Conservation (phyloP, 1,139 yeast genomes). For the Scheffersomyces stambukii region DNA sequence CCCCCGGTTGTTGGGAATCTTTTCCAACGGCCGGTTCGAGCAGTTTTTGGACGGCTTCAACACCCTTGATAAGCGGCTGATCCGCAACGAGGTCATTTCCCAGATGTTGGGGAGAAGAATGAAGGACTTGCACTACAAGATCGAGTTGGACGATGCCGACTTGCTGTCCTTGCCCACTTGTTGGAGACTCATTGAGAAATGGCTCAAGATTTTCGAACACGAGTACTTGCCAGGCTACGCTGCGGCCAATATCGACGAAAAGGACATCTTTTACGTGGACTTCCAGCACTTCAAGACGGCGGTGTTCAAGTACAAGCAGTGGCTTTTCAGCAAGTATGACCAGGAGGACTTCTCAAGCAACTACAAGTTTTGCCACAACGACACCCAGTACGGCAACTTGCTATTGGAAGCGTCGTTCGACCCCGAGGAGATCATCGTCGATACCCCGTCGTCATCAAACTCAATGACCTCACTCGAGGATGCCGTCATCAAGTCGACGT, state of each 20-base stretch:
- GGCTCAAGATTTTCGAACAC: slow-evolving; percentile 59
- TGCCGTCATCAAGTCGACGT: slow-evolving; percentile 25
- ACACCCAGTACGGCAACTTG: slow-evolving; percentile 93
- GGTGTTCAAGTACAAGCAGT: slow-evolving; percentile 50
- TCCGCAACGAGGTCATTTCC: slow-evolving; percentile 71
- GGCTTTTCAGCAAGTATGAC: slow-evolving; percentile 58
- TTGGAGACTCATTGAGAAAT: slow-evolving; percentile 69
- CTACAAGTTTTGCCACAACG: slow-evolving; percentile 86
- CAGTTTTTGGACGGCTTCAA: slow-evolving; percentile 80
- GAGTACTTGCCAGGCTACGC: slow-evolving; percentile 26
- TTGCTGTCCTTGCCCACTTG: slow-evolving; percentile 42
- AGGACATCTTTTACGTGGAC: slow-evolving; percentile 43
- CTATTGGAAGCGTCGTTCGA: slow-evolving; percentile 44
- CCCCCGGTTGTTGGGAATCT: slow-evolving; percentile 83
- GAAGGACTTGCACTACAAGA: slow-evolving; percentile 87
- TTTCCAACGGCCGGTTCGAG: slow-evolving; percentile 87
- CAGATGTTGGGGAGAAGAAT: slow-evolving; percentile 91
- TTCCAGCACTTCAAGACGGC: slow-evolving; percentile 47
- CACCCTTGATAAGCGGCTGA: slow-evolving; percentile 67
- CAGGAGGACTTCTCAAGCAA: slow-evolving; percentile 39
- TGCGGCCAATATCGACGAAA: slow-evolving; percentile 25
- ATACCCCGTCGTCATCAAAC: slow-evolving; percentile 16
- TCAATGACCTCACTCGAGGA: slow-evolving; percentile 11
- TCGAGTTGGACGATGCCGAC: slow-evolving; percentile 59
- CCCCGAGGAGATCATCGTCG: slow-evolving; percentile 33